These are phyloP conservation scores for Henningerozyma blattae DNA, from an alignment of 805 yeast species.

Conservation along the genomic window DNA sequence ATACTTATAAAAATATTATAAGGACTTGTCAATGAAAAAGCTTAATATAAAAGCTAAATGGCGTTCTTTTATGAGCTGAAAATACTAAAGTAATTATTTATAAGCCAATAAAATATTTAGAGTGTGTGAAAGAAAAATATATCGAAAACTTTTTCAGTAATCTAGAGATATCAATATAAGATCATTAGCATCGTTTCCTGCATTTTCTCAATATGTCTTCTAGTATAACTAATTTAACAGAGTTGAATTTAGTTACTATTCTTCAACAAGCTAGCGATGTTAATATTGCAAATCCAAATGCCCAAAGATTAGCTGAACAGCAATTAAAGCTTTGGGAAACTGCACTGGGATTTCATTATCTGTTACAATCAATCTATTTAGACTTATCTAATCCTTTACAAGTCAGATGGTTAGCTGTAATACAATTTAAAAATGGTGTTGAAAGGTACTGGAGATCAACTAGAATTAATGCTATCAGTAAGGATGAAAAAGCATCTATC, in stretches of 20 bases:
- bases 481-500: constrained; percentile 62
- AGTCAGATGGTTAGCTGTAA: constrained; percentile 76
- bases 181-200: too few species aligned
- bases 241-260: constrained; percentile 24
- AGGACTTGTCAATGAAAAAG: too few species aligned
- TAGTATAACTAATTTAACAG: constrained; percentile 12
- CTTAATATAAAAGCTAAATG: too few species aligned
- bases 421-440: constrained; percentile 78
- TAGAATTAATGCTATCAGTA: constrained; percentile 38
- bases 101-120: too few species aligned
- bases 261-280: constrained; percentile 40
- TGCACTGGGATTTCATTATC: constrained; percentile 43
- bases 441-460: constrained; percentile 77
- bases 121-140: too few species aligned
- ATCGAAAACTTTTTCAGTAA: too few species aligned
- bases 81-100: too few species aligned
- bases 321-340: constrained; percentile 62
- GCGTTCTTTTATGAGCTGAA: too few species aligned
- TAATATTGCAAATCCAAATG: constrained; percentile 32
- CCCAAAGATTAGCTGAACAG: constrained; percentile 54
- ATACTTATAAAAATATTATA: too few species aligned
- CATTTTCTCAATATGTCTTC: background rate
- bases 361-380: constrained; percentile 49
- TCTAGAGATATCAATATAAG: too few species aligned
- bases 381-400: constrained; percentile 49